Base-by-base conservation (phyloP, 192 early-diverging fungal species). In the Coemansia javaensis region DNA sequence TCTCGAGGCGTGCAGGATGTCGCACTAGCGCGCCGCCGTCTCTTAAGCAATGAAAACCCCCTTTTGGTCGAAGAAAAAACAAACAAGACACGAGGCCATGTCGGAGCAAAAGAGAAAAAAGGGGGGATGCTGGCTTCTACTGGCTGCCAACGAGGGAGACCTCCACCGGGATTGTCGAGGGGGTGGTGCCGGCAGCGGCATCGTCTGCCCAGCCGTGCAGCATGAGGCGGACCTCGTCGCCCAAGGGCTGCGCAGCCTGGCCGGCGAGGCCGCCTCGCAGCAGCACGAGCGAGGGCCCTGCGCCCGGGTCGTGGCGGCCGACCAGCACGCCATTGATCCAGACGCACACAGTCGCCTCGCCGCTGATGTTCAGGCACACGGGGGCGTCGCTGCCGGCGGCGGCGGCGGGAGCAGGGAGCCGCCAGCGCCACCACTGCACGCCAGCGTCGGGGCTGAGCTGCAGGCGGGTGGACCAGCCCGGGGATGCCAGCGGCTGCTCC, bases 271-370 rank as follows among this genome's bases (percentile, higher is more conserved):
- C 66, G 24, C 66, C 61, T 13, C 68, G 34, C 13, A 72, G 44
- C 32, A 64, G 47, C 18, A 64, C 47, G 0, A 21, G 42, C 2
- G 51, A 59, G 1, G 34, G 44, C 24, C 22, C 20, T 4, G 20
- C 77, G 50, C 80, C 77, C 5, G 87, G 86, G 56, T 79, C 80
- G 61, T 88, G 88, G 33, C 84, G 79, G 10, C 66, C 84, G 37
- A 90, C 65, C 40, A 90, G 66, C 4, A 79, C 54, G 27, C 69
- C 80, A 46, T 89, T 87, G 20, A 90, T 57, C 63, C 78, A 81
- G 15, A 89, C 66, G 60, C 84, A 81, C 15, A 80, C 81, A 5
- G 82, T 84, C 30, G 74, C 85, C 43, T 64, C 64, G n/a, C 91
- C 91, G 20, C 68, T 56, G 18, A 91, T 40, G 38, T 75, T 63